Evolutionary conservation across 495 filamentous ascomycete genomes (phyloP).

Genomic region (Lasiosphaeria miniovina): DNA sequence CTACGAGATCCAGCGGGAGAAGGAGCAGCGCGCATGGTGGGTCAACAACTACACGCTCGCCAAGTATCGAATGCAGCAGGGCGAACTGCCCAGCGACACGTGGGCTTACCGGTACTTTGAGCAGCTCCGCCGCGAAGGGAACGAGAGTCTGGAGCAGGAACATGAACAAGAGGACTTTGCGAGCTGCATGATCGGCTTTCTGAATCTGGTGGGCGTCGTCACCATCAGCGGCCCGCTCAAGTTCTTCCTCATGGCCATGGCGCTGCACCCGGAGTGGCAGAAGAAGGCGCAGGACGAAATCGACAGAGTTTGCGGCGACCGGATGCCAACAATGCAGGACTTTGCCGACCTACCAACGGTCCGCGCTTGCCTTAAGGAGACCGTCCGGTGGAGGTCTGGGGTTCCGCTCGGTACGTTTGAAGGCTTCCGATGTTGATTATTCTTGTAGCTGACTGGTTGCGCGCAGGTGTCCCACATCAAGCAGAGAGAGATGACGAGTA

Average conservation of each 20-base stretch:
- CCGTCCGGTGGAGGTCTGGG: constrained; percentile 57
- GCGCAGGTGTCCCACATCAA: constrained; percentile 49
- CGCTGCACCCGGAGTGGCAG: constrained; percentile 46
- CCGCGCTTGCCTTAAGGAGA: constrained; percentile 59
- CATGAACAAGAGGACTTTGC: constrained; percentile 44
- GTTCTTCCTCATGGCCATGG: constrained; percentile 51
- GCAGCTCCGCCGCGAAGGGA: constrained; percentile 38
- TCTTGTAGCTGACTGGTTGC: constrained; percentile 8
- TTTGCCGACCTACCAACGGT: constrained; percentile 48
- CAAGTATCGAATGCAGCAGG: constrained; percentile 36
- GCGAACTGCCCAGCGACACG: constrained; percentile 39
- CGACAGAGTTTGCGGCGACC: constrained; percentile 54
- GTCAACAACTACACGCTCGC: constrained; percentile 38
- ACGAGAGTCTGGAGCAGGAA: constrained; percentile 33
- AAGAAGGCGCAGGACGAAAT: constrained; percentile 55
- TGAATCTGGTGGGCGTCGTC: constrained; percentile 47
- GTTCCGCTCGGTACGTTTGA: constrained; percentile 41
- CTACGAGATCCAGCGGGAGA: constrained; percentile 41
- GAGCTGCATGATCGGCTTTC: constrained; percentile 47
- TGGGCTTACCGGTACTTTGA: constrained; percentile 48
- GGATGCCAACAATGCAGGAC: constrained; percentile 48
- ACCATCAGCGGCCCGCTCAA: constrained; percentile 46
- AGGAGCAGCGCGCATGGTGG: constrained; percentile 44
- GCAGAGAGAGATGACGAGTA: constrained; percentile 50
- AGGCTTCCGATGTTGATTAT: background rate